Conservation (phyloP, 768 basidiomycete species). For the Collybia sordida region DNA sequence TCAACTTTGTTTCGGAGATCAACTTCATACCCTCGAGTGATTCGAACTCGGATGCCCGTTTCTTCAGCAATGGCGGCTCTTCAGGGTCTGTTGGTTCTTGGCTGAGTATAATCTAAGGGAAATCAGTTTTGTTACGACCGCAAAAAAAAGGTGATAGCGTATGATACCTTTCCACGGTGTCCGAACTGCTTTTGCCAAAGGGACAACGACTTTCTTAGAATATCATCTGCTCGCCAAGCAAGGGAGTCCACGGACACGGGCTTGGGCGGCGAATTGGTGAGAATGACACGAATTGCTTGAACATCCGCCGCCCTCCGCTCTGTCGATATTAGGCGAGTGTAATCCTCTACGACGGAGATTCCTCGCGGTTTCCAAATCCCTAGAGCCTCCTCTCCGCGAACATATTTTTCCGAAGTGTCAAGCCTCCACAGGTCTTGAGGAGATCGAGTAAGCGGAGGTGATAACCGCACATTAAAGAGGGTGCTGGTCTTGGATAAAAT, state of each 20-base stretch:
- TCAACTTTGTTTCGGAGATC: conserved; percentile 68
- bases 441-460: conserved; percentile 83
- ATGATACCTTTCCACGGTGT: conserved; percentile 65
- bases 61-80: conserved; percentile 32
- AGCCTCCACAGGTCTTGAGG: conserved; percentile 91
- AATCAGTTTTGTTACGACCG: conserved; percentile 13
- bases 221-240: conserved; percentile 65
- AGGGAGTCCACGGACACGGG: conserved; percentile 50
- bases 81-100: conserved; percentile 68
- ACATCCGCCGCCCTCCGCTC: conserved; percentile 85
- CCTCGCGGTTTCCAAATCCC: conserved; percentile 86
- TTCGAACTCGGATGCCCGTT: conserved; percentile 31
- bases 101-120: conserved; percentile 68
- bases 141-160: not conserved
- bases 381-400: conserved; percentile 86
- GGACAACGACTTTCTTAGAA: conserved; percentile 64
- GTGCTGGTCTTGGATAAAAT: conserved; percentile 76
- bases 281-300: conserved; percentile 79
- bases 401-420: conserved; percentile 94
- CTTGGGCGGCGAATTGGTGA: conserved; percentile 54
- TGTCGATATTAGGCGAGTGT: conserved; percentile 65
- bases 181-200: conserved; percentile 89
- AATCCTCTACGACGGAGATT: conserved; percentile 87
- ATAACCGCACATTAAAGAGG: conserved; percentile 81
- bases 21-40: conserved; percentile 61